Percentiles rank a stretch among this genome's conserved stretches.
These are phyloP conservation scores for Penicillium diatomitis DNA, from an alignment of 495 filamentous ascomycete species.

Conservation along the genomic window DNA sequence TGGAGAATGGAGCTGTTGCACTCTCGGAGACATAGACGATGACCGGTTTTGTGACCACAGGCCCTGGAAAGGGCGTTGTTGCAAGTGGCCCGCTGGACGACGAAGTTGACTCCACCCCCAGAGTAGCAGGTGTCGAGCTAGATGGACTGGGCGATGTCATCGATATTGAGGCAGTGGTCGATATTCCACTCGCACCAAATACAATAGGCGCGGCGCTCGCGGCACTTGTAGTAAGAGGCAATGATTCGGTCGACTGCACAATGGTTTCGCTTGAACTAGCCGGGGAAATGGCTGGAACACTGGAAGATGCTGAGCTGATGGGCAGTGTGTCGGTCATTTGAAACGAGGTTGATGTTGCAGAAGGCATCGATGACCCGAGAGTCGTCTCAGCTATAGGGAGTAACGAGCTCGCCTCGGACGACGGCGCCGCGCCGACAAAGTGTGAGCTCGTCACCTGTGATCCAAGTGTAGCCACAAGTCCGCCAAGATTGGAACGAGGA, in stretches of 20 bases:
- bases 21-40: slow-evolving; percentile 8
- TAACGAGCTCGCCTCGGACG: neutral
- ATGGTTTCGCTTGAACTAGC: neutral
- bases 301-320: neutral
- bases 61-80: neutral
- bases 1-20: slow-evolving; percentile 4
- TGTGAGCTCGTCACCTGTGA: neutral
- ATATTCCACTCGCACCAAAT: too few species aligned
- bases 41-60: slow-evolving; percentile 5
- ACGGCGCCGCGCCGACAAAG: neutral
- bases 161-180: neutral
- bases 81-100: neutral
- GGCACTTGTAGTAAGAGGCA: neutral
- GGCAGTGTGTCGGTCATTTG: neutral
- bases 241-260: neutral
- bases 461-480: neutral
- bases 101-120: neutral
- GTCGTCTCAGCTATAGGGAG: neutral
- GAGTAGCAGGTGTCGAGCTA: neutral
- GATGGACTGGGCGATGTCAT: neutral
- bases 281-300: neutral
- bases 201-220: neutral
- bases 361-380: neutral
- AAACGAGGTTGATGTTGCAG: neutral
- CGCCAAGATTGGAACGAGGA: neutral